Evolutionary conservation across 2,329 filamentous ascomycete genomes (phyloP), one percentile per base, ranked within the genome.

Genomic region (Fusarium sororula): DNA sequence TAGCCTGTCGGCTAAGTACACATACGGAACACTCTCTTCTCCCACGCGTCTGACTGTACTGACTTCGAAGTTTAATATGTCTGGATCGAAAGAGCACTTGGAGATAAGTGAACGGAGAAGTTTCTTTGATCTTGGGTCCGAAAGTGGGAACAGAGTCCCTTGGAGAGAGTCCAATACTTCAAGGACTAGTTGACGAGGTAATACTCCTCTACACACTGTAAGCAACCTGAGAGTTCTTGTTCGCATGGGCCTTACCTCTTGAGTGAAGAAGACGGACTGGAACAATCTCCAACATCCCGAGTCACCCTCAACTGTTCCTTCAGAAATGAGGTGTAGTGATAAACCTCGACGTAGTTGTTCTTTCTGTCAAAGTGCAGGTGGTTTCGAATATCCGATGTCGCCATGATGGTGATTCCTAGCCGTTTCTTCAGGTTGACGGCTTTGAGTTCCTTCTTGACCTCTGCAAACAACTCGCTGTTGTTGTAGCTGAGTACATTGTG

Each of bases 151-250:
- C 1, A 65, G n/a, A 3, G 58, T 54, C 1, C 45, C 58, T 28
- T 65, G 63, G 1, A 65, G 26, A 4, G 63, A 65, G 15, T 65
- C 39, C 5, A 65, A 18, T 10, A 54, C n/a, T 41, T 65, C 63
- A 0, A 53, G 45, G 6, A 54, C 63, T 1, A 65, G 6, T 17
- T 65, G 63, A 0, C 63, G 57, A 6, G 63, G 58, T 2, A 65
- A n/a, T 15, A 53, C 58, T 4, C 63, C 63, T 18, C 62, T 65
- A 0, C 15, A 5, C 0, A 5, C 0, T 38, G 3, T 65, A 8
- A 65, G 45, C 11, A 8, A 6, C 18, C 3, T 9, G 2, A 13
- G 3, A 5, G 3, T 11, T 12, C 13, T 1, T 18, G 7, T 4
- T 13, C 4, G 4, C 11, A 7, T 20, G 3, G 3, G 0, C 18